Conservation (phyloP, 495 filamentous ascomycete species). For the Trichoderma parareesei region DNA sequence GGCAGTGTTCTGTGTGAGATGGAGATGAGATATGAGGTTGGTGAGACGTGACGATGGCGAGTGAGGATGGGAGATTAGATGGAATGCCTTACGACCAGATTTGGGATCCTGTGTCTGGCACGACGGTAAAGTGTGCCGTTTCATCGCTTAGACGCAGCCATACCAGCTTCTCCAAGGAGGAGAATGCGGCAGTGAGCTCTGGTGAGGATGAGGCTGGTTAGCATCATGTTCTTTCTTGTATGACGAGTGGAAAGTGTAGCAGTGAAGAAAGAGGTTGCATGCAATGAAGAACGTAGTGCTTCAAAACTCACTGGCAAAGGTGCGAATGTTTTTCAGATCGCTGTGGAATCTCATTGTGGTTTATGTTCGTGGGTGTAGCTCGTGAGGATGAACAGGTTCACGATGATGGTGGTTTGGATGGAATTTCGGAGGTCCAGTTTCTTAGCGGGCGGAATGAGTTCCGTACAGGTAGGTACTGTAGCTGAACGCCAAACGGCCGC, state of each 20-base stretch:
- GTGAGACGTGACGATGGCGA: not conserved
- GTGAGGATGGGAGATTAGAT: not conserved
- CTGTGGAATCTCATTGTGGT: slow-evolving; percentile 69
- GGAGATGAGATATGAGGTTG: too few relatives aligned
- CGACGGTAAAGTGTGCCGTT: slow-evolving; percentile 85
- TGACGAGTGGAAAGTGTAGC: not conserved
- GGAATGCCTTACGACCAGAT: slow-evolving; percentile 79
- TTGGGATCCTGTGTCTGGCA: slow-evolving; percentile 86
- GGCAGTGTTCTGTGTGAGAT: slow-evolving; percentile 31
- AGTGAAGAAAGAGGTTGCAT: too few relatives aligned
- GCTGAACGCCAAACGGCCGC: too few relatives aligned
- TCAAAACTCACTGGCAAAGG: slow-evolving; percentile 64
- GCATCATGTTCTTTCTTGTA: not conserved
- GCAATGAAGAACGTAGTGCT: too few relatives aligned
- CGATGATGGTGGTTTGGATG: not conserved
- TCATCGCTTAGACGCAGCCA: slow-evolving; percentile 88
- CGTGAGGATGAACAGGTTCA: not conserved
- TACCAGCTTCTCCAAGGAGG: slow-evolving; percentile 81
- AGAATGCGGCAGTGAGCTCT: slow-evolving; percentile 82
- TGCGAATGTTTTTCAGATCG: slow-evolving; percentile 69
- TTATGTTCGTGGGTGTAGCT: not conserved
- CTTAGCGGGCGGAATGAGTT: not conserved
- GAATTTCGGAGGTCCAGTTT: too few relatives aligned
- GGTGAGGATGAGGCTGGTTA: slow-evolving; percentile 6
- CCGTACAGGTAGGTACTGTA: not conserved